A percentile compares a stretch with the other conserved stretches of the same genome.
Conservation (phyloP, 768 basidiomycete genomes). For the Dacryopinax spathularia region DNA sequence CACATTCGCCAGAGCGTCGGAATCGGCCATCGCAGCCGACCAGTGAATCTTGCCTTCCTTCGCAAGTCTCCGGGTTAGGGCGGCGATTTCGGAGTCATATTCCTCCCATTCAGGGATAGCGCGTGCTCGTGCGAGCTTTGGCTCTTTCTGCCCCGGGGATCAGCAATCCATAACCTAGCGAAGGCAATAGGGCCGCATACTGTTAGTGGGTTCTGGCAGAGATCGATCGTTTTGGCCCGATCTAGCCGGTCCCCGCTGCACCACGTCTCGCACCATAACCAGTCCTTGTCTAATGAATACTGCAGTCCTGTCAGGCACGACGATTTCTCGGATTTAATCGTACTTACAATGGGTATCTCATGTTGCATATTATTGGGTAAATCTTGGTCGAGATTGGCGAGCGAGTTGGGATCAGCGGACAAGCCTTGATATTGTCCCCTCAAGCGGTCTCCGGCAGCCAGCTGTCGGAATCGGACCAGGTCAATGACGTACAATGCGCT, state of each 20-base stretch:
- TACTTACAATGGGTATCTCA: slow-evolving; percentile 80
- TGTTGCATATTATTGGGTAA: slow-evolving; percentile 89
- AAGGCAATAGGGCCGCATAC: slow-evolving; percentile 32
- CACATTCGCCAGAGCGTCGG: slow-evolving; percentile 47
- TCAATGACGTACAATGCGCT: slow-evolving; percentile 95
- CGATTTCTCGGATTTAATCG: neutral
- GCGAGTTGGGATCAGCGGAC: slow-evolving; percentile 85
- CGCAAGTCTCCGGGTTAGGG: slow-evolving; percentile 59
- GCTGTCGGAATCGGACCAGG: slow-evolving; percentile 85
- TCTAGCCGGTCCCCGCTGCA: slow-evolving; percentile 78
- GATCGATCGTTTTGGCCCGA: slow-evolving; percentile 77
- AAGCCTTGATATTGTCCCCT: slow-evolving; percentile 85
- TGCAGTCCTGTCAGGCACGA: slow-evolving; percentile 21
- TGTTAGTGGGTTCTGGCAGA: slow-evolving; percentile 92
- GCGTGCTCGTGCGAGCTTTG: slow-evolving; percentile 81
- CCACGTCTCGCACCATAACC: slow-evolving; percentile 99
- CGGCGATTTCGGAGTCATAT: slow-evolving; percentile 82
- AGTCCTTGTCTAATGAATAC: slow-evolving; percentile 81
- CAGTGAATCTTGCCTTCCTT: slow-evolving; percentile 56
- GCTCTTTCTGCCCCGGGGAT: slow-evolving; percentile 62
- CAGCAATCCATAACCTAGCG: neutral
- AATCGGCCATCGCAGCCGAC: slow-evolving; percentile 51
- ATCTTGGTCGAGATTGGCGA: slow-evolving; percentile 95
- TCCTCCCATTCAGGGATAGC: slow-evolving; percentile 96
- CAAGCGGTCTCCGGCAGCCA: slow-evolving; percentile 57